Evolutionary conservation across 257 asterid genomes (phyloP), one percentile per base, ranked within the genome.

Genomic region (Asclepias syriaca): DNA sequence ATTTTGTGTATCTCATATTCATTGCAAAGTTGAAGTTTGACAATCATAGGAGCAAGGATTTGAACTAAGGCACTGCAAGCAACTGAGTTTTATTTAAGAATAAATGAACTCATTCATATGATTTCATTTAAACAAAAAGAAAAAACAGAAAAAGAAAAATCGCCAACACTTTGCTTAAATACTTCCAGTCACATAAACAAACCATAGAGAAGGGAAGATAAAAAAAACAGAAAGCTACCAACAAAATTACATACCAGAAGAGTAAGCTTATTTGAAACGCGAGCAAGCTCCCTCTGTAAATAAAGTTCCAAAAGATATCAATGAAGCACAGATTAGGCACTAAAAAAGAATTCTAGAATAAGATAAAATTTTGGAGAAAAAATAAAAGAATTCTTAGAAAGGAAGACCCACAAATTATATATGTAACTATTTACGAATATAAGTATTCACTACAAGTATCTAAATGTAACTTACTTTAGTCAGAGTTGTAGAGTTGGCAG

Each of bases 221-320:
- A 9, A 6, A 67, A 34, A 34, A 34, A 34, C 4, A 4, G 39
- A 34, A 34, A 34, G 39, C 39, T 19, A 39, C n/a, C 16, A 5
- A 13, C 22, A 22, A 66, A 45, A 24, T 21, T 51, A 57, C 86
- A 32, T 87, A 91, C 97, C 95, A 85, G 72, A 51, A 72, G 75
- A 55, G 63, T 75, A 54, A 86, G 92, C 84, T 82, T 87, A 86
- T 84, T 78, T 8, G 88, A 81, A 24, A 88, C 91, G 57, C 83
- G 90, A 10, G 70, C 81, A n/a, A 90, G 90, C 90, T 91, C 93
- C 71, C 73, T 83, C 97, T 89, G 93, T 81, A 82, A 75, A 40
- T 15, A 77, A 72, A 54, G 54, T 51, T 34, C 72, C 45, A 56
- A 58, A 34, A 54, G 15, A 32, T 13, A 53, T 27, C 51, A 37